Evolutionary conservation across 2,329 filamentous ascomycete species (phyloP).

Genomic region (Talaromyces sp.): DNA sequence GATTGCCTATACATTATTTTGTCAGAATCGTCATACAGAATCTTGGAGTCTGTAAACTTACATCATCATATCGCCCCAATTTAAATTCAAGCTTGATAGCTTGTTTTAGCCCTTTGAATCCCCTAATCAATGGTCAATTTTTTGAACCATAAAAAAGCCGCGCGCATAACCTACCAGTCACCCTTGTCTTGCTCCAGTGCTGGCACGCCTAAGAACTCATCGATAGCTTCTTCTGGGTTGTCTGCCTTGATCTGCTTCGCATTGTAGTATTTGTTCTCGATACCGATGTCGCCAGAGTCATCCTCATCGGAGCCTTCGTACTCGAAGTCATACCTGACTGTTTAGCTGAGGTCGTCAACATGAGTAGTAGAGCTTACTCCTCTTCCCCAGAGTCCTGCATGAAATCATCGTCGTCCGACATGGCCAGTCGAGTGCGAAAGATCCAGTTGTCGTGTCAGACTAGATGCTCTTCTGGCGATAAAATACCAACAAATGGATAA

Average conservation of each 20-base stretch:
- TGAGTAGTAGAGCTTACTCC: constrained; percentile 55
- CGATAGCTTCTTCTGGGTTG: constrained; percentile 82
- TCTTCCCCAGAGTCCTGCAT: constrained; percentile 90
- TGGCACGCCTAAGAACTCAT: constrained; percentile 87
- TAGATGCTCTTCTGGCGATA: neutral
- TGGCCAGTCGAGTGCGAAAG: constrained; percentile 33
- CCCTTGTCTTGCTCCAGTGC: constrained; percentile 84
- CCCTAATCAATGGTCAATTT: constrained; percentile 45
- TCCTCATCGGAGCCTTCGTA: constrained; percentile 94
- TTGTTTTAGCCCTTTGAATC: constrained; percentile 96
- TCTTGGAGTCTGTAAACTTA: constrained; percentile 35
- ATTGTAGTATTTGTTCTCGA: constrained; percentile 99
- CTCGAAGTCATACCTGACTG: constrained; percentile 80
- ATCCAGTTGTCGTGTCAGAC: neutral
- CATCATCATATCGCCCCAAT: constrained; percentile 81
- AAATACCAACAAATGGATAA: too few species aligned
- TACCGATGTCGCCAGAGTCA: constrained; percentile 82
- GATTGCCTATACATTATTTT: constrained; percentile 61
- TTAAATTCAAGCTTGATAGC: constrained; percentile 97
- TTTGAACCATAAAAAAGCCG: neutral
- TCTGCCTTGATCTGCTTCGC: constrained; percentile 92
- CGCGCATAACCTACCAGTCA: constrained; percentile 63
- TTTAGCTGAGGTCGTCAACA: constrained; percentile 25
- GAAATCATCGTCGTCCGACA: constrained; percentile 86
- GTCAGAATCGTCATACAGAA: neutral